Conservation (phyloP, 1,284 basidiomycete species). For the Pseudozyma sp. region DNA sequence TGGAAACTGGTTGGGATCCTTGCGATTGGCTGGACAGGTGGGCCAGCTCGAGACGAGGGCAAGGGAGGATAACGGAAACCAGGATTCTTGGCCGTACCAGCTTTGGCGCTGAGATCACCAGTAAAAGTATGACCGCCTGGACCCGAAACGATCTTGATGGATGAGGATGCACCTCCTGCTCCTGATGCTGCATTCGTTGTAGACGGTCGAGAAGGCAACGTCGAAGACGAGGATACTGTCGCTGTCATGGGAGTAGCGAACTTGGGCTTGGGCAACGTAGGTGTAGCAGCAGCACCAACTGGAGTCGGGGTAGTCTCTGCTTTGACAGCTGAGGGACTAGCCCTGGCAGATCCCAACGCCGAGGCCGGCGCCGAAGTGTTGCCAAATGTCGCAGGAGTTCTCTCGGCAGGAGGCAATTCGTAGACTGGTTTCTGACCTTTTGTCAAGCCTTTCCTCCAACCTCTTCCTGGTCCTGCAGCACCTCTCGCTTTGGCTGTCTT, state of each 20-base stretch:
- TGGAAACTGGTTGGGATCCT: constrained; percentile 53
- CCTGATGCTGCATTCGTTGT: neutral
- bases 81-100: constrained; percentile 43
- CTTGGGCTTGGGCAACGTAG: constrained; percentile 13
- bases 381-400: constrained; percentile 45
- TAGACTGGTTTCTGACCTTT: constrained; percentile 67
- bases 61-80: constrained; percentile 57
- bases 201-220: neutral
- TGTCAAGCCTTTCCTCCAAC: constrained; percentile 66
- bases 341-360: constrained; percentile 7
- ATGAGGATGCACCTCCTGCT: neutral
- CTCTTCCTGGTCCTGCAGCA: constrained; percentile 64
- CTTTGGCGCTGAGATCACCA: constrained; percentile 43
- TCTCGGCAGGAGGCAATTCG: constrained; percentile 48
- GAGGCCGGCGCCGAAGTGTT: constrained; percentile 17
- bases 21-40: constrained; percentile 54
- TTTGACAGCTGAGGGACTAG: constrained; percentile 20
- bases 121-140: constrained; percentile 34
- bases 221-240: neutral
- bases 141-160: constrained; percentile 43
- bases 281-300: neutral
- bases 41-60: constrained; percentile 41
- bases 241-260: constrained; percentile 8
- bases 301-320: constrained; percentile 23
- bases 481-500: constrained; percentile 64